Conservation (phyloP, 768 basidiomycete species). For the Melanogaster broomeanus region DNA sequence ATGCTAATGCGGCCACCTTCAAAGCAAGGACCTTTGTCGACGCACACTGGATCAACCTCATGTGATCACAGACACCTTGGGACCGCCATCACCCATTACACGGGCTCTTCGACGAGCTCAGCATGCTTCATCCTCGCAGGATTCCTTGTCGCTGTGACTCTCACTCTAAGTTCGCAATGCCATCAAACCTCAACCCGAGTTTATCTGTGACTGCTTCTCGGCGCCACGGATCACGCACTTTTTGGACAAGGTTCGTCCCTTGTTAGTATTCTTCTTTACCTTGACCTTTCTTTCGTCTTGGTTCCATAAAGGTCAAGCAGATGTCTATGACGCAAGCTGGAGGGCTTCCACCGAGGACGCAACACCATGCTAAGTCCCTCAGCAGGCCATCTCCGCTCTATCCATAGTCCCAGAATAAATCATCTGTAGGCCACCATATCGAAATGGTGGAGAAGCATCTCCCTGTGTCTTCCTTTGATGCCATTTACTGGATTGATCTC, state of each 20-base stretch:
- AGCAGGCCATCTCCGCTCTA: conserved; percentile 57
- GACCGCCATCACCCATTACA: conserved; percentile 22
- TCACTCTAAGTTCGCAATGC: conserved; percentile 23
- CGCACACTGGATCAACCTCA: no score
- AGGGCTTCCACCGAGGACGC: conserved; percentile 62
- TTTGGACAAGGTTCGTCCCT: no score
- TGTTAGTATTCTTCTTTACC: neutral
- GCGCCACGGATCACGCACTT: conserved; percentile 40
- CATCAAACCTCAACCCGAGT: conserved; percentile 43
- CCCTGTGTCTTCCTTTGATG: no score
- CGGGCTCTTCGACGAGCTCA: conserved; percentile 28
- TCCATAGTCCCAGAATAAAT: no score
- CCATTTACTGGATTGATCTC: no score
- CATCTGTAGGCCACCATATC: no score
- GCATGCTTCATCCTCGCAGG: conserved; percentile 28
- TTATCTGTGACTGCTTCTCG: conserved; percentile 54
- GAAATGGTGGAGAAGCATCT: no score
- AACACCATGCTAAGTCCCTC: conserved; percentile 70
- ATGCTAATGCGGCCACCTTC: no score
- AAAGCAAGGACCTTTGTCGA: no score
- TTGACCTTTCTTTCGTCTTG: conserved; percentile 22
- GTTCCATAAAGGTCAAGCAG: conserved; percentile 71
- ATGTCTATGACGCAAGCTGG: conserved; percentile 72
- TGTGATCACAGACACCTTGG: conserved; percentile 12
- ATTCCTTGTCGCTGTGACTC: conserved; percentile 18